phyloP scores from a whole-genome alignment of 306 rosid species.

The Vachellia pachyceras region DNA sequence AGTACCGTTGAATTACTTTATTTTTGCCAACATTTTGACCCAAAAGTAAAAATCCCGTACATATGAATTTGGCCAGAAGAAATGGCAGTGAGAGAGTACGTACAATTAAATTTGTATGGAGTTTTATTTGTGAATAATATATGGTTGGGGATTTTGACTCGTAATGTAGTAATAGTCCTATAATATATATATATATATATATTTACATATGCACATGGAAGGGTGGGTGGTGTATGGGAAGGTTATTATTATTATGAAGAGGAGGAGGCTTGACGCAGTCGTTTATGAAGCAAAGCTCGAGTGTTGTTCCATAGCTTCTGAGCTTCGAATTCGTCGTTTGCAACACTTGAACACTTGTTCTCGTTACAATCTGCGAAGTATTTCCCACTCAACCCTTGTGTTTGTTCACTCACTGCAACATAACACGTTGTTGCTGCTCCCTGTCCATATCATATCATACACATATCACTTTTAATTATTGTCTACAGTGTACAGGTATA shows the following conservation, averaged over 20 bases:
- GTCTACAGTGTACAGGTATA: neutral
- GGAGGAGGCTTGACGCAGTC: slow-evolving; percentile 54
- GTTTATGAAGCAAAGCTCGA: slow-evolving; percentile 58
- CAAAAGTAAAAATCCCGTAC: neutral
- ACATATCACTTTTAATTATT: neutral
- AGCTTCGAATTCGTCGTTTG: slow-evolving; percentile 83
- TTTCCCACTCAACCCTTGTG: slow-evolving; percentile 74
- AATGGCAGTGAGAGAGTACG: no score
- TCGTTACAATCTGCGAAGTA: slow-evolving; percentile 90
- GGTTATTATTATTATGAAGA: neutral
- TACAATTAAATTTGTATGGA: neutral
- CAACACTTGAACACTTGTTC: slow-evolving; percentile 68
- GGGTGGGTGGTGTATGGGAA: neutral
- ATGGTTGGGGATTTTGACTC: neutral
- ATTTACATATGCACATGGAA: slow-evolving; percentile 37
- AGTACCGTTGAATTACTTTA: neutral
- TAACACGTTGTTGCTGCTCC: slow-evolving; percentile 95
- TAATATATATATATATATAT: no score
- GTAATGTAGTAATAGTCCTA: slow-evolving; percentile 8
- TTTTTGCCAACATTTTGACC: neutral
- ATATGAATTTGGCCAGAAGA: neutral
- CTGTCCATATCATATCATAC: slow-evolving; percentile 27
- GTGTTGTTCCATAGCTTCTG: slow-evolving; percentile 77
- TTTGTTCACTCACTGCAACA: slow-evolving; percentile 74
- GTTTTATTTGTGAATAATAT: slow-evolving; percentile 27